Evolutionary conservation across 164 flowering plant genomes (phyloP).

Genomic region (Vitis labrusca): DNA sequence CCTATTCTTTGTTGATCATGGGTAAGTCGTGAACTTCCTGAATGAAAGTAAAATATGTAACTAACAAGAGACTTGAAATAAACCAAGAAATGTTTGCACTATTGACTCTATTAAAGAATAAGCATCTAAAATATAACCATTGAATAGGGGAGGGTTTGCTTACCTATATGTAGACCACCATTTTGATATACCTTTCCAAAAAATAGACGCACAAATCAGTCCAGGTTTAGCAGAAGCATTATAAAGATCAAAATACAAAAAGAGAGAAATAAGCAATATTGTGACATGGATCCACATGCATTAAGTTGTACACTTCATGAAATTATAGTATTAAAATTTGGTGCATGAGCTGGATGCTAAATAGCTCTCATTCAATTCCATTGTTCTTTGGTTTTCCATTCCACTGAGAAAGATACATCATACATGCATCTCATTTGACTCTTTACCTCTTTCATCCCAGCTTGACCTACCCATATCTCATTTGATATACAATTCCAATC

Average conservation of each 20-base stretch:
- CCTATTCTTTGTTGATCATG: slow-evolving; percentile 12
- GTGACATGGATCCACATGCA: too few species aligned
- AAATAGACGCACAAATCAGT: slow-evolving; percentile 14
- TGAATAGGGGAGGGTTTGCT: neutral
- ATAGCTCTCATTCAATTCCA: too few species aligned
- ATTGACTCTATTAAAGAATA: neutral
- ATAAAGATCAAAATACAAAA: neutral
- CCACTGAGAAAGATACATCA: too few species aligned
- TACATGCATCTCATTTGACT: too few species aligned
- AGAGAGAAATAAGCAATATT: neutral
- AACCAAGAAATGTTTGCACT: neutral
- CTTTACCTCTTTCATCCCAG: too few species aligned
- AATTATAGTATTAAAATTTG: too few species aligned
- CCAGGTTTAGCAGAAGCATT: neutral
- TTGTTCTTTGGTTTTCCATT: too few species aligned
- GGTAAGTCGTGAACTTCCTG: slow-evolving; percentile 28
- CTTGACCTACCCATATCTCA: too few species aligned
- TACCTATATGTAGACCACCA: slow-evolving; percentile 40
- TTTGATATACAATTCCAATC: too few species aligned
- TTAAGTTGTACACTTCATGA: too few species aligned
- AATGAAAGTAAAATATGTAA: neutral
- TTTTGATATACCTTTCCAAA: slow-evolving; percentile 36
- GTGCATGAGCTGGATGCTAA: too few species aligned
- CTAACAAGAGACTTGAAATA: neutral
- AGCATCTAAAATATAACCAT: neutral